These are phyloP conservation scores for Lactarius indigo DNA, from an alignment of 768 basidiomycete genomes.

Conservation along the genomic window DNA sequence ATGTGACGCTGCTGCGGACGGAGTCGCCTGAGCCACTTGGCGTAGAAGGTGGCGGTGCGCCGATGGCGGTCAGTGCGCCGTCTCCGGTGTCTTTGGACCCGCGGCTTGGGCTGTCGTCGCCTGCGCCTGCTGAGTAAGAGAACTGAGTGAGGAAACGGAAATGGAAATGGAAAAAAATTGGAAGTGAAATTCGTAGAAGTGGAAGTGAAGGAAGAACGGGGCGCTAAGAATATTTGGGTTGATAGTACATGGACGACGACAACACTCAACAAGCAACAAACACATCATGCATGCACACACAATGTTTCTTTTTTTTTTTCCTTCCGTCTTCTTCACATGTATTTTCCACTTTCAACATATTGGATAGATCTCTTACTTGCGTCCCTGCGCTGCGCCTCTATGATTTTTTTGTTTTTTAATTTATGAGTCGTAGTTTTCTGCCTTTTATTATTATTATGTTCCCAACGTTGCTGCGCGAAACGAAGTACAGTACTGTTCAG, in stretches of 20 bases:
- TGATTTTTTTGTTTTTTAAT: background rate
- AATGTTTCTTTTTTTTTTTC: background rate
- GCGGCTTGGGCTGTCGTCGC: background rate
- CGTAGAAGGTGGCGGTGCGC: background rate
- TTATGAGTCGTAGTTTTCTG: background rate
- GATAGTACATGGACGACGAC: background rate
- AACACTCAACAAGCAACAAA: slow-evolving; percentile 1
- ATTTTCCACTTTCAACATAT: background rate
- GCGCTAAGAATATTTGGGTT: background rate
- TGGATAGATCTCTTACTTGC: slow-evolving; percentile 9
- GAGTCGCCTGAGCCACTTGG: slow-evolving; percentile 4
- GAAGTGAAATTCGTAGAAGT: background rate
- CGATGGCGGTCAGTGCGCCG: background rate
- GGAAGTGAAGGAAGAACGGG: background rate
- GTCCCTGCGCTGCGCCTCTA: background rate
- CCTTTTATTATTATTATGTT: background rate
- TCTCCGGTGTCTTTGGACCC: background rate
- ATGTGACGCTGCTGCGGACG: slow-evolving; percentile 4
- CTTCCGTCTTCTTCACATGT: background rate
- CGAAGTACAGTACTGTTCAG: background rate
- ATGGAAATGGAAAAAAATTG: no score
- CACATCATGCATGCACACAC: background rate
- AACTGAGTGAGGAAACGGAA: background rate
- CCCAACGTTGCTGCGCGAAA: background rate
- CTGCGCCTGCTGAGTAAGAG: background rate